Evolutionary conservation across 2,329 filamentous ascomycete genomes (phyloP).

Genomic region (Thielaviopsis euricoi): DNA sequence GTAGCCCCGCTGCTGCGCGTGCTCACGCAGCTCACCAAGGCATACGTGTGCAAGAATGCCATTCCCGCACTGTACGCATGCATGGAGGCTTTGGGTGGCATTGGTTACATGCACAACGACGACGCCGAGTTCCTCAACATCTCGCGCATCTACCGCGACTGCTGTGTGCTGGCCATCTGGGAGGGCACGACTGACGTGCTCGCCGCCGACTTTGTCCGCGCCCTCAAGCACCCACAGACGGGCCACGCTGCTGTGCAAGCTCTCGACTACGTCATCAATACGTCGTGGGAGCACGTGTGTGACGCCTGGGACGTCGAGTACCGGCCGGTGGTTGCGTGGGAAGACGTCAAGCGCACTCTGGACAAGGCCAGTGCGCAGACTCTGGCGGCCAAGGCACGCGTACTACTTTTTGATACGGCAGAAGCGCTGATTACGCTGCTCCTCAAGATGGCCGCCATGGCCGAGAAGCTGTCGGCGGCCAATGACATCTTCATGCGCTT

Average conservation of each 20-base stretch:
- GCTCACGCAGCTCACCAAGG: constrained; percentile 44
- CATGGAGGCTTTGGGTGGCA: constrained; percentile 49
- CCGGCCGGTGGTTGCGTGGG: constrained; percentile 25
- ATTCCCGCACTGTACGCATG: constrained; percentile 35
- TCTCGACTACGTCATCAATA: constrained; percentile 24
- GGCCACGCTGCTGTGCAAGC: constrained; percentile 25
- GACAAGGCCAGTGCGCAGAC: constrained; percentile 20
- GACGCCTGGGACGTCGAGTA: constrained; percentile 15
- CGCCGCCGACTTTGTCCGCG: constrained; percentile 32
- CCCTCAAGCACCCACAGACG: constrained; percentile 27
- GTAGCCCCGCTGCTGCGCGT: constrained; percentile 33
- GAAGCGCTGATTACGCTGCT: constrained; percentile 28
- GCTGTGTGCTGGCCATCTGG: constrained; percentile 48
- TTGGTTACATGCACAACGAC: constrained; percentile 46
- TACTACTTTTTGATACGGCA: constrained; percentile 26
- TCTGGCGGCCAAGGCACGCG: constrained; percentile 30
- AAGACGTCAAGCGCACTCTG: constrained; percentile 21
- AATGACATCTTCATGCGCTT: constrained; percentile 26
- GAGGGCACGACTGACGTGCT: constrained; percentile 60
- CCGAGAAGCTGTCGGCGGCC: constrained; percentile 17
- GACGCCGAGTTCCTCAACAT: constrained; percentile 50
- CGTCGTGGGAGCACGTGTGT: constrained; percentile 7
- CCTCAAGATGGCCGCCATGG: constrained; percentile 23
- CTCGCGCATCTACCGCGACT: constrained; percentile 48
- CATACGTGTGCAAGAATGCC: constrained; percentile 33